Base-by-base conservation (phyloP, 495 filamentous ascomycete genomes). In the Penicillium angulare region DNA sequence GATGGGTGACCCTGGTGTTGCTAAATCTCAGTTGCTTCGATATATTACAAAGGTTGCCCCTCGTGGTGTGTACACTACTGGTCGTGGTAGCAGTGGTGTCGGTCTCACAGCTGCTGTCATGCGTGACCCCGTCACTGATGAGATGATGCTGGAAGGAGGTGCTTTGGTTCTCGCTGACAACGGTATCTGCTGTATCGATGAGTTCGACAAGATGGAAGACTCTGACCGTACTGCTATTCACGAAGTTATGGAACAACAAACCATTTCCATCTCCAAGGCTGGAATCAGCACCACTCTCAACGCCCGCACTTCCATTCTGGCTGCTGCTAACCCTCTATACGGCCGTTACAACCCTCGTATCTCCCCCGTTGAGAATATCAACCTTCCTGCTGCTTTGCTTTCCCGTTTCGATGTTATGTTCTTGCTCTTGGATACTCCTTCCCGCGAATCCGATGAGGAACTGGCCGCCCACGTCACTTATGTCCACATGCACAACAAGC, bases 131-230 rank as follows among this genome's bases (percentile, higher is more conserved):
- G 91, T 97, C 26, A 98, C 93, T 0, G 93, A 98, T 64, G 93
- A 98, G 66, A 97, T 98, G 95, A 87, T 98, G 10, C 79, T 98
- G 33, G 93, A 98, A 73, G 95, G 95, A 31, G 93, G 93, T 68
- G 93, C 93, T 12, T 78, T 98, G 18, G 93, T 98, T 26, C 77
- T 98, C 2, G 95, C 93, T 22, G 93, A 98, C 65, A 97, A 97
- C 61, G 93, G 93, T 57, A 95, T 96, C 70, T 98, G 93, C 83
- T 98, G 93, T 66, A 98, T 98, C 71, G 93, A 98, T 75, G 93
- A 98, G 67, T 98, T 98, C 64, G 93, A 98, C 78, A 98, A 98
- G 74, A 98, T 98, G 93, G 95, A 97, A 64, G 93, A 98, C 64
- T 79, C 82, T 46, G 95, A 97, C 68, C 82, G 93, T 50, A 97